Conservation (phyloP, 176 grass and related monocot genomes). For the Eleusine indica region DNA sequence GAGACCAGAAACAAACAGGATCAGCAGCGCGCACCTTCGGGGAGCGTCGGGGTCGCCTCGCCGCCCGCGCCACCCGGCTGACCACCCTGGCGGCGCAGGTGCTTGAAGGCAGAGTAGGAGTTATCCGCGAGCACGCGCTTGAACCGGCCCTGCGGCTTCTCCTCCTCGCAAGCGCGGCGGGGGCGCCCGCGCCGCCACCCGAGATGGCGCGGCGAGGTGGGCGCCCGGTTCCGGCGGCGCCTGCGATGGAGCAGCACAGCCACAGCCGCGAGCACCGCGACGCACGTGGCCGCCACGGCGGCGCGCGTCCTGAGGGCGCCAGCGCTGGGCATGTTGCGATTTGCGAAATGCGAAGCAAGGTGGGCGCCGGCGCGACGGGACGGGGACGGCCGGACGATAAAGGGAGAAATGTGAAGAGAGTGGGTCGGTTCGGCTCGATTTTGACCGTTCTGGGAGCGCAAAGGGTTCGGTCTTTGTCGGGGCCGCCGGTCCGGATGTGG, state of each 20-base stretch:
- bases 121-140: conserved; percentile 79
- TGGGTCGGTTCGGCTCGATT: background rate
- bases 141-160: conserved; percentile 82
- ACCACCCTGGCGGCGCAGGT: conserved; percentile 53
- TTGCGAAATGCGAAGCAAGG: background rate
- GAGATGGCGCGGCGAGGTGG: conserved; percentile 23
- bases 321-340: conserved; percentile 39
- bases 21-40: conserved; percentile 10
- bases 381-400: background rate
- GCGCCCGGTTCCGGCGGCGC: conserved; percentile 2
- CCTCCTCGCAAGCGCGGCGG: conserved; percentile 53
- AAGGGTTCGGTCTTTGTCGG: background rate
- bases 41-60: conserved; percentile 5
- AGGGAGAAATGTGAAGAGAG: background rate
- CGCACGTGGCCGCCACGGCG: conserved; percentile 26
- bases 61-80: conserved; percentile 28
- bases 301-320: conserved; percentile 46
- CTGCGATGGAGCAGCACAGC: conserved; percentile 49
- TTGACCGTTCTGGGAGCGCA: background rate
- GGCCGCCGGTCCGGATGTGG: no score
- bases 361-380: background rate
- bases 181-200: conserved; percentile 25
- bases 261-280: conserved; percentile 42
- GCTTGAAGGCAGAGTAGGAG: conserved; percentile 80
- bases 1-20: background rate